Base-by-base conservation (phyloP, 345 rosid genomes). In the Murraya koenigii region DNA sequence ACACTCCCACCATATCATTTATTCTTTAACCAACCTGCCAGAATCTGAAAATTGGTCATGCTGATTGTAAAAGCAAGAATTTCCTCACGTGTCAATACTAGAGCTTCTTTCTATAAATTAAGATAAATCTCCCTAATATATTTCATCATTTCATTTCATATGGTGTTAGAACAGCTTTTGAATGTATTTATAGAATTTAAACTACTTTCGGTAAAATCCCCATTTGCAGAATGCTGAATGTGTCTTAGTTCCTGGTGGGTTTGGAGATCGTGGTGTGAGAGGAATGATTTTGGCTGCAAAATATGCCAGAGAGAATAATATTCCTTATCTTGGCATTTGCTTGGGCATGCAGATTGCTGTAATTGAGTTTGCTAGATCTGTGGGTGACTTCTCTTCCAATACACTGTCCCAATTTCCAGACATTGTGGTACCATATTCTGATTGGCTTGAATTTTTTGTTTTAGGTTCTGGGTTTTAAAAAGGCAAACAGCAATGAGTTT, bases 291-390 rank as follows among this genome's bases (percentile, higher is more conserved):
- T 97, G 82, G 97, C 99, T 71, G 94, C 98, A 49, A 94, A 90
- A 72, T 93, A 91, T 86, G 97, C 97, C 65, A 92, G 98, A 78
- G 94, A 97, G 84, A 91, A 90, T 78, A 87, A 87, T 74, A 86
- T 96, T 74, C 98, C 99, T 52, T 96, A 86, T 81, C 91, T 96
- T 66, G 99, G 99, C 68, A 94, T 97, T 79, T 97, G 99, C 85
- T 86, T 97, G 83, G 99, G 99, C 83, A 97, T 97, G 99, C 99
- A 97, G 84, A 90, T 91, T 60, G 89, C 97, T 77, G 97, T 97
- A 54, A 94, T 97, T 73, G 99, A 97, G 81, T 90, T 87, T 88
- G 97, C 99, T 78, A 89, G 92, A 87, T 88, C 97, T 68, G 97
- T 92, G 82, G 78, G 98, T 88, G 76, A 79, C 39, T 64, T 66